phyloP scores from a whole-genome alignment of 441 rosid genomes.

The Croton laevigatus region DNA sequence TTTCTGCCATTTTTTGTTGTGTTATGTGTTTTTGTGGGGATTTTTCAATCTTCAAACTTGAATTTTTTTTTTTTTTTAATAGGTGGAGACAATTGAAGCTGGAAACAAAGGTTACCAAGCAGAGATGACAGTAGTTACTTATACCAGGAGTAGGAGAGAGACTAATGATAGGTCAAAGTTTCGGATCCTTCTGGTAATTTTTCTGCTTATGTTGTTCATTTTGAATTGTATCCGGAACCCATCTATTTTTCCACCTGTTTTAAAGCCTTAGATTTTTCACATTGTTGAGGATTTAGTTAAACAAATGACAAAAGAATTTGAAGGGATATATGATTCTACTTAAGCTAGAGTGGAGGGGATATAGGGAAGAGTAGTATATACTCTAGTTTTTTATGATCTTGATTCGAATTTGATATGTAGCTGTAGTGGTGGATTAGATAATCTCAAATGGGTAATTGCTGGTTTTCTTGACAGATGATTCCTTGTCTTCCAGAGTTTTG shows the following conservation, averaged over 20 bases:
- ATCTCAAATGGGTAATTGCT: conserved; percentile 62
- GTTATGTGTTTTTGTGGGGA: neutral
- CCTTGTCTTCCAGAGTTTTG: conserved; percentile 99
- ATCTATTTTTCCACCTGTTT: neutral
- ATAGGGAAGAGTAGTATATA: conserved; percentile 6
- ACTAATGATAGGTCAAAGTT: conserved; percentile 62
- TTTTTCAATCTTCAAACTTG: conserved; percentile 7
- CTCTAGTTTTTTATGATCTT: neutral
- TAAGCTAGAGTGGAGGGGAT: neutral
- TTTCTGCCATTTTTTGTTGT: neutral
- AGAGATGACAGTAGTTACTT: conserved; percentile 73
- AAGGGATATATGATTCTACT: neutral
- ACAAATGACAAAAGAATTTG: neutral
- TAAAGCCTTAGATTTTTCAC: neutral
- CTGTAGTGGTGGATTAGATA: conserved; percentile 30
- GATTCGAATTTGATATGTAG: conserved; percentile 24
- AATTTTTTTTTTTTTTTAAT: neutral
- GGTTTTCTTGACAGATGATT: conserved; percentile 93
- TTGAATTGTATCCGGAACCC: too few relatives aligned
- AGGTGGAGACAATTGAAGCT: conserved; percentile 62
- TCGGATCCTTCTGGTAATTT: conserved; percentile 94
- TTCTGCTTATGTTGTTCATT: neutral
- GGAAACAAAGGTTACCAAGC: conserved; percentile 76
- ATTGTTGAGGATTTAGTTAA: neutral
- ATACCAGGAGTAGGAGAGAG: conserved; percentile 44